Evolutionary conservation across 2,329 filamentous ascomycete genomes (phyloP).

Genomic region (Exophiala oligosperma): DNA sequence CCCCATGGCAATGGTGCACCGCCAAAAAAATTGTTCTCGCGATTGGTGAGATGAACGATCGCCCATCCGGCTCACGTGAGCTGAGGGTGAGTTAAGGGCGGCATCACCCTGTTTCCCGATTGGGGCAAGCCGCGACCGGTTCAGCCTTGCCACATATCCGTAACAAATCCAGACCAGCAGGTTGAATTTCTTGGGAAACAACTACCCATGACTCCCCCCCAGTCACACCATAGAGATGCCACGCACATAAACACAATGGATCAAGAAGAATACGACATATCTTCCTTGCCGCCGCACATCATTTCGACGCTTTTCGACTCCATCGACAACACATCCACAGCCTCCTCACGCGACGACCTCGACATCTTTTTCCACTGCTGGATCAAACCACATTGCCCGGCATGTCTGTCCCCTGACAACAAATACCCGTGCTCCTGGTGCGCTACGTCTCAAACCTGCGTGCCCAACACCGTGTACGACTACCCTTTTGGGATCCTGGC

Average conservation of each 20-base stretch:
- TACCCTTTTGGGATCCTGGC: slow-evolving; percentile 39
- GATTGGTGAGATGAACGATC: too few relatives aligned
- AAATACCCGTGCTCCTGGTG: slow-evolving; percentile 30
- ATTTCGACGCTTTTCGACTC: background rate
- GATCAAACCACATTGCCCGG: slow-evolving; percentile 18
- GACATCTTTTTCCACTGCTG: slow-evolving; percentile 28
- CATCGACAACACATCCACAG: slow-evolving; percentile 5
- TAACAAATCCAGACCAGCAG: too few relatives aligned
- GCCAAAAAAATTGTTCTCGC: too few relatives aligned
- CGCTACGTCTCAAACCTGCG: slow-evolving; percentile 39
- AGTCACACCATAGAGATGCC: background rate
- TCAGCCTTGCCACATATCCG: too few relatives aligned
- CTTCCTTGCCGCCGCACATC: background rate
- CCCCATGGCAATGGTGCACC: too few relatives aligned
- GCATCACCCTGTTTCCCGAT: too few relatives aligned
- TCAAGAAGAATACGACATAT: background rate
- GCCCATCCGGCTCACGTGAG: too few relatives aligned
- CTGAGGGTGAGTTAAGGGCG: too few relatives aligned
- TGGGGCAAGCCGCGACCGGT: too few relatives aligned
- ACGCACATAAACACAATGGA: background rate
- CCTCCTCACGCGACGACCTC: slow-evolving; percentile 9
- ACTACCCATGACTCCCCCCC: too few relatives aligned
- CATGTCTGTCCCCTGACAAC: slow-evolving; percentile 20
- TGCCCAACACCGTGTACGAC: slow-evolving; percentile 36
- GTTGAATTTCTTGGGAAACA: too few relatives aligned